Evolutionary conservation across 805 yeast species (phyloP), one percentile per base, ranked within the genome.

Genomic region (Cephaloascus fragrans): DNA sequence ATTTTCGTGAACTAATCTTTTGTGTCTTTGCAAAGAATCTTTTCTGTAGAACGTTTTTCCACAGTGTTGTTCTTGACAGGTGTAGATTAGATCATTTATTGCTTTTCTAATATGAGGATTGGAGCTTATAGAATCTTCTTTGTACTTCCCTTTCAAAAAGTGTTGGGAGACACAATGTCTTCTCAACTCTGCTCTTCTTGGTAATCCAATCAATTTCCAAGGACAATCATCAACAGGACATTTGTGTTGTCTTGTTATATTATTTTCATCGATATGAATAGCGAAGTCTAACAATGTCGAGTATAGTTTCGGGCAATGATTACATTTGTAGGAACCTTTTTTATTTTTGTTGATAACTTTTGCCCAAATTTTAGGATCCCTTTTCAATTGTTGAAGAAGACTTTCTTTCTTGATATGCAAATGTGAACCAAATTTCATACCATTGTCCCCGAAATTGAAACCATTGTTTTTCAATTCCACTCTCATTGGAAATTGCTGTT

Each of bases 11-110:
- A 73, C 79, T 42, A 75, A 57, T 37, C 64, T 64, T 20, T 61
- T 61, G 47, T 77, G 84, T 45, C 83, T 62, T 34, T 61, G 64
- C 40, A 69, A 60, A 1, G 80, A 70, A 50, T 77, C 83, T 39
- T 64, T 67, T 37, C 83, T 56, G 43, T 67, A 67, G 47, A 77
- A 76, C 5, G 47, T 49, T 44, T 70, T 73, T 8, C 62, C 66
- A 46, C 83, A 77, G 19, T 53, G 48, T 17, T 42, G 48, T 15
- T 35, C 26, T 12, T 35, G 14, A n/a, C 37, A 35, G 17, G 29
- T 35, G 15, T 35, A 35, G 15, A 26, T 35, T 35, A 37, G 39
- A 17, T 42, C 44, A n/a, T 29, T 20, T 18, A 19, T 40, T 10
- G 32, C 35, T 9, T 31, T 31, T 16, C n/a, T 31, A 16, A 16